A percentile compares a stretch with the other conserved stretches of the same genome.
These are phyloP conservation scores for Strigomonas oncopelti DNA, from an alignment of 208 protist genomes.

Conservation along the genomic window DNA sequence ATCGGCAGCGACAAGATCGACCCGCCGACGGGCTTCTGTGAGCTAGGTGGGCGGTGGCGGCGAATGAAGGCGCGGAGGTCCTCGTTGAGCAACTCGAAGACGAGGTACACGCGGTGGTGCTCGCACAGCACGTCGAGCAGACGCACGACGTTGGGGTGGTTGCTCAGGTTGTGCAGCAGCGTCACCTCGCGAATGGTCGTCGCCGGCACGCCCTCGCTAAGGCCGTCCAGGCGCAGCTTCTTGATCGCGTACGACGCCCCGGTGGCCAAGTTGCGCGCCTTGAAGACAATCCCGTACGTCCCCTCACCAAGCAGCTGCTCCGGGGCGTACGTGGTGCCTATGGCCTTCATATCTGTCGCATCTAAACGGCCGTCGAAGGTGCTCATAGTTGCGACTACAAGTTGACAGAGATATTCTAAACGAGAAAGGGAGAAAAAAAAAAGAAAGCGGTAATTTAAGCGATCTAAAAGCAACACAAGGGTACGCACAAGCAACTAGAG, in stretches of 20 bases:
- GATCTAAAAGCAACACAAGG: no score
- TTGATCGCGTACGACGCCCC: conserved; percentile 77
- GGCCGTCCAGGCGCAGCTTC: conserved; percentile 64
- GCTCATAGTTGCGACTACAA: conserved; percentile 14
- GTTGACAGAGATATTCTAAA: conserved; percentile 15
- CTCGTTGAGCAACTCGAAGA: conserved; percentile 96
- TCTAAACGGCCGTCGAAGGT: conserved; percentile 48
- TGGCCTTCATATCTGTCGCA: conserved; percentile 36
- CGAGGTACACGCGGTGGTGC: conserved; percentile 93
- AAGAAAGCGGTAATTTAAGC: neutral
- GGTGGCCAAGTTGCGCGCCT: conserved; percentile 52
- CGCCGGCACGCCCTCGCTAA: conserved; percentile 86
- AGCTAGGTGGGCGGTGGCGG: conserved; percentile 33
- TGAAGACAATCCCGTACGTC: conserved; percentile 94
- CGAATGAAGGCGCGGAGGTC: conserved; percentile 91
- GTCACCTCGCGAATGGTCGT: conserved; percentile 91
- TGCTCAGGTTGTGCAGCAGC: conserved; percentile 83
- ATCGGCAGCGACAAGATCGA: conserved; percentile 54
- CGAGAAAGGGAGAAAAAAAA: conserved; percentile 9
- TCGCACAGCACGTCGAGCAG: conserved; percentile 95
- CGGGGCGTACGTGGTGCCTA: conserved; percentile 42
- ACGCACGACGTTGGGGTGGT: conserved; percentile 89
- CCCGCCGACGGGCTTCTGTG: conserved; percentile 24
- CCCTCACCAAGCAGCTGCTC: conserved; percentile 92
- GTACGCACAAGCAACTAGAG: neutral